Base-by-base conservation (phyloP, 352 stramenopile species). In the Blastocystis hominis region DNA sequence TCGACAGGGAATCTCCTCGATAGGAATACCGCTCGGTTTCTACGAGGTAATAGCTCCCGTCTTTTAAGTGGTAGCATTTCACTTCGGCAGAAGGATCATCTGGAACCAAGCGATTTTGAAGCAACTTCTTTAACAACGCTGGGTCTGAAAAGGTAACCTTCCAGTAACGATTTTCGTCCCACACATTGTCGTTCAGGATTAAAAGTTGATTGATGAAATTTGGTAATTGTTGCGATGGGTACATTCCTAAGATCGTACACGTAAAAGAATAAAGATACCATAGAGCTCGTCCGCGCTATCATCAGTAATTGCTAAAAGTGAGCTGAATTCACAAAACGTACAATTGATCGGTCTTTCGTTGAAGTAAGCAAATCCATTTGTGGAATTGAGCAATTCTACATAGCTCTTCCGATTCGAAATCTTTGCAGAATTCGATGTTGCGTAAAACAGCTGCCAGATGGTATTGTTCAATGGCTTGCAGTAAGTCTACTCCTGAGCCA, bases 361-460 rank as follows among this genome's bases (percentile, higher is more conserved):
- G n/a, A 56, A 55, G 24, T 20, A 47, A n/a, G 50, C 24, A 66
- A 84, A 84, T 13, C 72, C 72, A 20, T 42, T 38, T 64, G 72
- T 30, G 34, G 36, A 34, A 20, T 68, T 13, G 9, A 84, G 38
- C 72, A 15, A 68, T 9, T 84, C 50, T 1, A 84, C 54, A 46
- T 84, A 84, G 24, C 72, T 84, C 30, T 68, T 46, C 2, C 50
- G 36, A 30, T 84, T 47, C n/a, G 15, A 36, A 47, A 84, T 84
- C 15, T n/a, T 36, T 42, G 2, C 42, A 40, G 72, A 84, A 44
- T 68, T 84, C 5, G 72, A 84, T 6, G 72, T 84, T 17, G 72
- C 72, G 53, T 84, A 84, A 53, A 84, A 84, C 46, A 84, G 54
- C 55, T 84, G 72, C 72, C 72, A 84, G 13, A 66, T 40, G 3